Conservation (phyloP, 2,329 filamentous ascomycete genomes). For the Xylariales sp. region DNA sequence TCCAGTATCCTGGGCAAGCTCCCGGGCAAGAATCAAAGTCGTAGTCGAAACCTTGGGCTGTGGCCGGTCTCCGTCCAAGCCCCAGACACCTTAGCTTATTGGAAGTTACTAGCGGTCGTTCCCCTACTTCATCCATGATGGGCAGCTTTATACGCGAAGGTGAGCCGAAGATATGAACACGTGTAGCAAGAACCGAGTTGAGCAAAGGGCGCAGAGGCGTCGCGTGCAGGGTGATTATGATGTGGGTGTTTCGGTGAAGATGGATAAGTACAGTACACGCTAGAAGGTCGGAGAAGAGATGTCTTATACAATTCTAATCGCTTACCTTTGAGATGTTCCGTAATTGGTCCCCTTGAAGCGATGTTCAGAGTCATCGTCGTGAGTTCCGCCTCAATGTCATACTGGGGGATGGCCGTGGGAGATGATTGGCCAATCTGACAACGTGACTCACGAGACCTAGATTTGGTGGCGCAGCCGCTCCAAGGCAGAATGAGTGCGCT, state of each 20-base stretch:
- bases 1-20: background rate
- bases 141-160: background rate
- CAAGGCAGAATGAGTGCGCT: conserved; percentile 2
- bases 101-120: conserved; percentile 2
- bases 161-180: background rate
- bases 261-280: too few species aligned
- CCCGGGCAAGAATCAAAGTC: background rate
- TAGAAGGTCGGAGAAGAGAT: conserved; percentile 1
- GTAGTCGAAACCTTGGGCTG: background rate
- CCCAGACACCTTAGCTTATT: conserved; percentile 2
- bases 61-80: conserved; percentile 1
- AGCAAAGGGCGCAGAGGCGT: background rate
- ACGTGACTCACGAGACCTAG: conserved; percentile 1
- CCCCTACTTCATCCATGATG: conserved; percentile 1
- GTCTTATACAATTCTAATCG: too few species aligned
- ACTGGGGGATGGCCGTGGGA: background rate
- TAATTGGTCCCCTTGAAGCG: background rate
- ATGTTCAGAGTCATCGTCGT: background rate
- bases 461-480: background rate
- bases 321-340: background rate
- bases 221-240: conserved; percentile 13
- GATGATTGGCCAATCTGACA: background rate
- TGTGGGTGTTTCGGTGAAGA: conserved; percentile 5
- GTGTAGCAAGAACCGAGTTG: background rate
- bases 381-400: background rate